These are phyloP conservation scores for Haplosporangium gracile DNA, from an alignment of 192 early-diverging fungal species.

Conservation along the genomic window DNA sequence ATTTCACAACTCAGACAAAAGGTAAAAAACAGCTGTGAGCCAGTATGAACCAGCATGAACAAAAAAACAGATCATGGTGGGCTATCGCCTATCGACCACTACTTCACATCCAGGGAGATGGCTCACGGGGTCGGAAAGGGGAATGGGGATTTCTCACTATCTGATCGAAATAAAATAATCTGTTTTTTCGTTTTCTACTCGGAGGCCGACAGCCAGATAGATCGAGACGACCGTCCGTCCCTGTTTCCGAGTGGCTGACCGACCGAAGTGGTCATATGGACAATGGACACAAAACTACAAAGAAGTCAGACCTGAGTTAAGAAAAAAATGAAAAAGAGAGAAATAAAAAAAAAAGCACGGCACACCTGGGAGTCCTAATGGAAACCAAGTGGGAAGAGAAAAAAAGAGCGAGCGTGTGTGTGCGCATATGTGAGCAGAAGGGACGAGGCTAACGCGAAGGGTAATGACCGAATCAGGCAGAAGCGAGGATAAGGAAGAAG, in stretches of 20 bases:
- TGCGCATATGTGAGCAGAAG: neutral
- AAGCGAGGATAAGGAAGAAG: neutral
- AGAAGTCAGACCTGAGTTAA: neutral
- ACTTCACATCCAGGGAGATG: too few species aligned
- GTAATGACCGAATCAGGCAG: neutral
- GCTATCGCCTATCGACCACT: too few species aligned
- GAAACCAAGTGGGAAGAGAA: neutral
- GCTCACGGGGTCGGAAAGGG: too few species aligned
- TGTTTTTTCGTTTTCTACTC: neutral
- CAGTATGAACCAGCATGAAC: too few species aligned
- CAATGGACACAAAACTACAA: neutral
- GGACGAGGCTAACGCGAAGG: neutral
- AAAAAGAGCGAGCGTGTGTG: too few species aligned
- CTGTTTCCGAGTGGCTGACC: neutral
- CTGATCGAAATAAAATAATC: neutral
- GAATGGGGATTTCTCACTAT: neutral
- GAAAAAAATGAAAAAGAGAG: neutral
- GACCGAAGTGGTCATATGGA: neutral
- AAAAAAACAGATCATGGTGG: too few species aligned
- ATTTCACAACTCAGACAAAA: too few species aligned
- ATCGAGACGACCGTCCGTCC: neutral
- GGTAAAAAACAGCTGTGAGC: too few species aligned
- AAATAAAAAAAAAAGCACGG: neutral
- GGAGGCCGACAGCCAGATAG: neutral
- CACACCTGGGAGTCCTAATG: neutral